Percentiles rank a stretch among this genome's conserved stretches.
Conservation (phyloP, 257 asterid species). For the Asclepias syriaca region DNA sequence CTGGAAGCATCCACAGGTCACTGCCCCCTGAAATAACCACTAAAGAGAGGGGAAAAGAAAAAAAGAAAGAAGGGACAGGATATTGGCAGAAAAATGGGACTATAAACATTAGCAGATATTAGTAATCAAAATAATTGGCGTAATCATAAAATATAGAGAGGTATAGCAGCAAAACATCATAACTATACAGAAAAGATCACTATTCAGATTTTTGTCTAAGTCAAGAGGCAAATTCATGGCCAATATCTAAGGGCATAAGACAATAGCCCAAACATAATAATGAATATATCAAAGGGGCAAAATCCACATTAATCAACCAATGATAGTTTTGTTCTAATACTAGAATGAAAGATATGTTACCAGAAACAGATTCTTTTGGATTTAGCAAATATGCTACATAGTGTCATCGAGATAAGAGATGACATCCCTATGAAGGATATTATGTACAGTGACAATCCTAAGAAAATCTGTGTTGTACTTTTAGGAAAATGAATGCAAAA, state of each 20-base stretch:
- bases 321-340: neutral
- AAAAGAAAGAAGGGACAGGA: no score
- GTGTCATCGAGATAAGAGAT: neutral
- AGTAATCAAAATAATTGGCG: neutral
- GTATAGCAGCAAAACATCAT: neutral
- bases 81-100: neutral
- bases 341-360: neutral
- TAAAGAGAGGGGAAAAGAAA: neutral
- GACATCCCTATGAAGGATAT: neutral
- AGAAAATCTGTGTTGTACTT: neutral
- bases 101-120: neutral
- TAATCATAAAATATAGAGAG: neutral
- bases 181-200: neutral
- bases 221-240: neutral
- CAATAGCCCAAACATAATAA: neutral
- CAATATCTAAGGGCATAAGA: neutral
- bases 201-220: neutral
- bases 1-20: neutral
- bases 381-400: neutral
- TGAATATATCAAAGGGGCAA: neutral
- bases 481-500: conserved; percentile 1
- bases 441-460: conserved; percentile 16
- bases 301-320: neutral
- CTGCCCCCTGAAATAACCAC: neutral
- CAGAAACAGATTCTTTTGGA: conserved; percentile 4